Conservation (phyloP, 768 basidiomycete species). For the Lentinula lateritia region DNA sequence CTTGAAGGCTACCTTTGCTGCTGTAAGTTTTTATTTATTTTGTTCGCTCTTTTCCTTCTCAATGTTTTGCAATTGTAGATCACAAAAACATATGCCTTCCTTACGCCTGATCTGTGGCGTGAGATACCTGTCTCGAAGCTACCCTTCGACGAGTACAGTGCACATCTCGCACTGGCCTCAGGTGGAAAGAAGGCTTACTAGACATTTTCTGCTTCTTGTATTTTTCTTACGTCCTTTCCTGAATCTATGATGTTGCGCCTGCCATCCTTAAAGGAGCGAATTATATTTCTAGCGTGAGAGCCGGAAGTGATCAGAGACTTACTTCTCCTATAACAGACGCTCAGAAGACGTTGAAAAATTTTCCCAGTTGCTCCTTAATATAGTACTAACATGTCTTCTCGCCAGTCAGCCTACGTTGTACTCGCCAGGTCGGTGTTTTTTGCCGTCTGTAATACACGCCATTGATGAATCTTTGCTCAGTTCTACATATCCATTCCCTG, state of each 20-base stretch:
- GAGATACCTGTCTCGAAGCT: constrained; percentile 87
- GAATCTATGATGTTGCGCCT: constrained; percentile 1
- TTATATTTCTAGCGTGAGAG: background rate
- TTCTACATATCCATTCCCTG: background rate
- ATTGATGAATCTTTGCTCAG: background rate
- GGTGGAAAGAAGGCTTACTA: constrained; percentile 70
- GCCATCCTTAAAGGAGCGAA: background rate
- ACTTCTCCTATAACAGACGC: background rate
- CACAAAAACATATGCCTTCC: constrained; percentile 97
- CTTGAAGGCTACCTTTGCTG: constrained; percentile 94
- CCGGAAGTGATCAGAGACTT: background rate
- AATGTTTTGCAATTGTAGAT: constrained; percentile 44
- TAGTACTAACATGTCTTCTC: constrained; percentile 2
- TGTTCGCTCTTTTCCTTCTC: background rate
- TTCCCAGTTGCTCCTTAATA: background rate
- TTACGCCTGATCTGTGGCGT: constrained; percentile 97
- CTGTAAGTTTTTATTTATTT: constrained; percentile 49
- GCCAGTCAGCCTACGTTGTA: constrained; percentile 1
- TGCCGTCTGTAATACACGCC: background rate
- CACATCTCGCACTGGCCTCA: constrained; percentile 74
- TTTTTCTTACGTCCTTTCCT: background rate
- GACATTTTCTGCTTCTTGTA: constrained; percentile 10
- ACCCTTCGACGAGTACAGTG: constrained; percentile 94
- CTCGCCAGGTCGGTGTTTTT: background rate
- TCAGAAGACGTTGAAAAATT: background rate